Evolutionary conservation across 192 early-diverging fungal species (phyloP), one percentile per base, ranked within the genome.

Genomic region (Martensiomyces pterosporus): DNA sequence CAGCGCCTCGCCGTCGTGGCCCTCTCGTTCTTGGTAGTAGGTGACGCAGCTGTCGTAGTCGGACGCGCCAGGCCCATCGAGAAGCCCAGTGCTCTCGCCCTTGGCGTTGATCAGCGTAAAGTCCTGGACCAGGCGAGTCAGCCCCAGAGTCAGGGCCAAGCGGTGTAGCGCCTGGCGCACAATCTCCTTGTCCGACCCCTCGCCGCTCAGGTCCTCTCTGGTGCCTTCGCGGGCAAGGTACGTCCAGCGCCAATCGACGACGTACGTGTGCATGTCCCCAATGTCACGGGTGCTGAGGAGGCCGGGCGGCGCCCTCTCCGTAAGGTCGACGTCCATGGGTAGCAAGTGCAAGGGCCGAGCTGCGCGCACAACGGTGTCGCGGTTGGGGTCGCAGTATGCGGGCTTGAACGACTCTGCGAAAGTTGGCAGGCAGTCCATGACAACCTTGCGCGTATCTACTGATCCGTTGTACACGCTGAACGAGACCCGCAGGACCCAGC

Each of bases 171-270:
- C 72, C 42, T 75, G 65, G 1, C 54, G 50, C 6, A 69, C 72
- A 47, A 74, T 66, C 29, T 74, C 72, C 34, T 61, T 52, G 43
- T 75, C 72, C 2, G 53, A 60, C 1, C 66, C 72, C 43, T 75
- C 61, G 49, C 65, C 64, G 21, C 56, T 56, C 17, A 67, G 53
- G 32, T 75, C 72, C 39, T 61, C 51, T 34, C 52, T 48, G 9
- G 34, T 68, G 18, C 62, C 64, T 37, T 75, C 65, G 46, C 66
- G 72, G 9, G 72, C 66, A 43, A 68, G 57, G 32, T 75, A 75
- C 12, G 60, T 61, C 72, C 72, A 75, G 26, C 57, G 65, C 72
- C 72, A 75, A 29, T 75, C 72, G 6, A 75, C 53, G 29, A 75
- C 60, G 33, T 75, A 67, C 4, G 72, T 69, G 29, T 75, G 64